Percentiles rank a stretch among this genome's conserved stretches.
Conservation (phyloP, 176 grass and related monocot genomes). For the Panicum miliaceum region DNA sequence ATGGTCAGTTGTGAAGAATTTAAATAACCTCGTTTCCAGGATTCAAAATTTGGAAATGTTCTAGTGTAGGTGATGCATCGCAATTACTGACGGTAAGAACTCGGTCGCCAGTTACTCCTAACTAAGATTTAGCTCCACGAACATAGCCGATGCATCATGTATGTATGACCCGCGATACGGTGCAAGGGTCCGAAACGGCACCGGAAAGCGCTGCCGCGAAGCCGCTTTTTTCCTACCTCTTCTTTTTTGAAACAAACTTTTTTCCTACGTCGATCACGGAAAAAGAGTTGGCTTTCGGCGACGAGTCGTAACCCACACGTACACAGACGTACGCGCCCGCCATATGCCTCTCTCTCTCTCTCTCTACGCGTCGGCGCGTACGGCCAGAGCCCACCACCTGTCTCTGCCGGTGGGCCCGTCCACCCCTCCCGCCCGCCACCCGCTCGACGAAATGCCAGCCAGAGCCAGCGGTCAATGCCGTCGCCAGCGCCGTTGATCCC, state of each 20-base stretch:
- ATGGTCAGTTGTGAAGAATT: too few species aligned
- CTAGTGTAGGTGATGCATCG: too few species aligned
- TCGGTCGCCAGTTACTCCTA: too few species aligned
- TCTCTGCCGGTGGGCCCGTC: conserved; percentile 10
- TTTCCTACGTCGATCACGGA: not conserved
- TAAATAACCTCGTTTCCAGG: too few species aligned
- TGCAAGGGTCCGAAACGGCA: too few species aligned
- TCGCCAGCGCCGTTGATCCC: conserved; percentile 16
- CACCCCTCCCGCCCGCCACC: not conserved
- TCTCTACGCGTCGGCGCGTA: not conserved
- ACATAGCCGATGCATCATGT: too few species aligned
- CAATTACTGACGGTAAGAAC: too few species aligned
- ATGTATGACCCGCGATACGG: too few species aligned
- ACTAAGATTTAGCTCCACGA: too few species aligned
- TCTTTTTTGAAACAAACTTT: too few species aligned
- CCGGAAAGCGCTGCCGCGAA: too few species aligned
- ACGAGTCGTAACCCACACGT: conserved; percentile 17
- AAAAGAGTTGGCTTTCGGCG: conserved; percentile 28
- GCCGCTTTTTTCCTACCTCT: not conserved
- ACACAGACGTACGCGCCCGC: not conserved
- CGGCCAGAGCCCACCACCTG: not conserved
- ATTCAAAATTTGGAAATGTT: too few species aligned
- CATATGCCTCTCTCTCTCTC: not conserved
- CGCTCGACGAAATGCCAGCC: conserved; percentile 54
- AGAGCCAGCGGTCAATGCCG: conserved; percentile 1